Evolutionary conservation across 306 rosid genomes (phyloP), one percentile per base, ranked within the genome.

Genomic region (Medicago arabica): DNA sequence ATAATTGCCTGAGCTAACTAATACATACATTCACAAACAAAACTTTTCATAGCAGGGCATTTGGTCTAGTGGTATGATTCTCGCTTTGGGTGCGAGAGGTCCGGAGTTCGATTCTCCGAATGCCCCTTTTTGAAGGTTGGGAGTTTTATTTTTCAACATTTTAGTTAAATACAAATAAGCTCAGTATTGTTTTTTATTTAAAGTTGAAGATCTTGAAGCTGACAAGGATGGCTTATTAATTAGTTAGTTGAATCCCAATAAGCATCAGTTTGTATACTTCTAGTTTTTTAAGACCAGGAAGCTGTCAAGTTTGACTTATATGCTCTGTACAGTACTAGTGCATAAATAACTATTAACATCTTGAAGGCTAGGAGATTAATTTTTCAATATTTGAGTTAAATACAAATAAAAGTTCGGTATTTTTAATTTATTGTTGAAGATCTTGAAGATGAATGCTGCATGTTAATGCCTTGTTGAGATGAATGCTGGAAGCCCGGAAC

Each of bases 31-130:
- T 55, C 28, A 18, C 31, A 18, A 3, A 17, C 61, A 18, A 55
- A 8, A 18, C 6, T 3, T 4, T 16, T 9, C 62, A 19, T 55
- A 21, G 9, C 7, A 55, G 62, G 62, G 62, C 62, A 55, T 55
- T 55, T 55, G 62, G 62, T 55, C 62, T 55, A 55, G 62, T 55
- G 62, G 62, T 55, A 55, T 23, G 62, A 19, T 55, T 55, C 61
- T 55, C 61, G 61, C 61, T 55, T 55, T 23, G 61, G 59, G 61
- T 54, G 61, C 61, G 61, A 54, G 61, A 54, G 61, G 61, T 55
- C 60, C 61, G 31, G 61, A 55, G 61, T 55, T 55, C 31, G 61
- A 55, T 55, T 55, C 61, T 55, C 61, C 31, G 61, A 55, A 55
- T 55, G 61, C 61, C 61, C 61, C 61, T 55, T 54, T 54, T 54